A percentile compares a stretch with the other conserved stretches of the same genome.
Conservation (phyloP, 1,284 basidiomycete genomes). For the Paramarasmius palmivorus region DNA sequence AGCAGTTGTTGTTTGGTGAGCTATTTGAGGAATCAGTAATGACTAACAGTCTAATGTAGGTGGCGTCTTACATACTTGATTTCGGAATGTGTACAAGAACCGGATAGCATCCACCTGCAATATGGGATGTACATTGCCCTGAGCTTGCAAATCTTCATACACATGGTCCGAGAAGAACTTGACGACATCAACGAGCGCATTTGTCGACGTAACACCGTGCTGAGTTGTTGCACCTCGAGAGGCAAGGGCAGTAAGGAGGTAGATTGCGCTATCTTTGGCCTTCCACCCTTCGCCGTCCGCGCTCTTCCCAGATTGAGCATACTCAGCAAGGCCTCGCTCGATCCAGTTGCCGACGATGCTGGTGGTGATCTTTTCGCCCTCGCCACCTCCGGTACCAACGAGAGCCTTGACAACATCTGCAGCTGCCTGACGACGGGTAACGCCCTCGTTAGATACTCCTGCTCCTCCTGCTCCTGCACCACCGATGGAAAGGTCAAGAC, state of each 20-base stretch:
- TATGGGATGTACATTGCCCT: constrained; percentile 79
- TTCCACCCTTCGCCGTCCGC: constrained; percentile 83
- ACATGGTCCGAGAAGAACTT: constrained; percentile 95
- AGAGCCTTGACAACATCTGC: constrained; percentile 91
- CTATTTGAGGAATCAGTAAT: constrained; percentile 35
- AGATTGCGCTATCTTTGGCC: constrained; percentile 95
- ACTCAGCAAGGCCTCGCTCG: constrained; percentile 66
- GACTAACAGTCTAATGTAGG: not conserved
- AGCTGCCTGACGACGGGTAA: constrained; percentile 89
- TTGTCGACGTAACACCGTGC: constrained; percentile 94
- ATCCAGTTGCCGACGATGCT: constrained; percentile 87
- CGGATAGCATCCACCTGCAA: constrained; percentile 96
- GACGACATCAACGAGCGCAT: constrained; percentile 91
- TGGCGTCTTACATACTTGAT: constrained; percentile 67
- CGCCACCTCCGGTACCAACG: constrained; percentile 70
- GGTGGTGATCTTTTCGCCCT: constrained; percentile 70
- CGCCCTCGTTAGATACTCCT: constrained; percentile 24
- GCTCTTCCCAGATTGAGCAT: constrained; percentile 27
- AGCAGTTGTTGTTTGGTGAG: constrained; percentile 94
- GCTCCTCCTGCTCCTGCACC: constrained; percentile 45
- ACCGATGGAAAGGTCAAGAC: constrained; percentile 83
- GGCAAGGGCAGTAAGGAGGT: constrained; percentile 89
- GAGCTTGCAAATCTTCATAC: constrained; percentile 83
- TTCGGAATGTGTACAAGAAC: constrained; percentile 92
- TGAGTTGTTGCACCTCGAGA: constrained; percentile 83